phyloP scores from a whole-genome alignment of 164 flowering plant genomes.

The Buxus sempervirens region DNA sequence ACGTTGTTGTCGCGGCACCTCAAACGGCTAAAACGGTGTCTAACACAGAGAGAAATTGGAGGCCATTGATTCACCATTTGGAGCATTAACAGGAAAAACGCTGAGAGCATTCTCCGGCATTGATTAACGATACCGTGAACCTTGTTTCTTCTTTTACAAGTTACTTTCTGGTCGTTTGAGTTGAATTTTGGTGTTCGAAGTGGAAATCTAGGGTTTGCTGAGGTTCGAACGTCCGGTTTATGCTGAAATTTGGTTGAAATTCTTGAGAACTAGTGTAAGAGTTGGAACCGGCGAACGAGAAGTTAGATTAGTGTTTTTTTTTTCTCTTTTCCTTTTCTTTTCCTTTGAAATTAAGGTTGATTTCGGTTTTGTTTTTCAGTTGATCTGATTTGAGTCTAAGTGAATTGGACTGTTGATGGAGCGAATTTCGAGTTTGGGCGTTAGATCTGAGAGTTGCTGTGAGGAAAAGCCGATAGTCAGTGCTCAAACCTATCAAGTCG shows the following conservation, averaged over 20 bases:
- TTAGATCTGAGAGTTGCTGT: constrained; percentile 24
- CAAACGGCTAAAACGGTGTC: constrained; percentile 24
- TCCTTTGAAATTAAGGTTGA: constrained; percentile 1
- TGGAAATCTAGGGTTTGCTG: neutral
- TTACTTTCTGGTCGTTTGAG: neutral
- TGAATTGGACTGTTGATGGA: constrained; percentile 16
- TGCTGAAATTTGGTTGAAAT: too few relatives aligned
- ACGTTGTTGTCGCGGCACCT: constrained; percentile 29
- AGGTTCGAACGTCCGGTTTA: neutral
- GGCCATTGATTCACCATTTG: neutral
- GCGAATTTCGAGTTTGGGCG: neutral
- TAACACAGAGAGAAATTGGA: neutral
- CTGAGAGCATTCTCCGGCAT: constrained; percentile 11
- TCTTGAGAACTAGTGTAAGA: too few relatives aligned
- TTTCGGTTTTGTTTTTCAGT: neutral
- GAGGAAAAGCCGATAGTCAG: constrained; percentile 11
- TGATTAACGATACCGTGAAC: constrained; percentile 15
- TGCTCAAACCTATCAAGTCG: constrained; percentile 27
- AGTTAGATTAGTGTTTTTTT: too few relatives aligned
- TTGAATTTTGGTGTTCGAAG: neutral
- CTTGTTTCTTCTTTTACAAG: neutral
- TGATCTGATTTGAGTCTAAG: neutral
- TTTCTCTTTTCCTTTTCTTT: too few relatives aligned
- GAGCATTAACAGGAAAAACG: neutral
- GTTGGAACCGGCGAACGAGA: too few relatives aligned